A percentile compares a stretch with the other conserved stretches of the same genome.
Evolutionary conservation across 148 eudicot genomes (phyloP).

Genomic region (Spergularia bocconei): DNA sequence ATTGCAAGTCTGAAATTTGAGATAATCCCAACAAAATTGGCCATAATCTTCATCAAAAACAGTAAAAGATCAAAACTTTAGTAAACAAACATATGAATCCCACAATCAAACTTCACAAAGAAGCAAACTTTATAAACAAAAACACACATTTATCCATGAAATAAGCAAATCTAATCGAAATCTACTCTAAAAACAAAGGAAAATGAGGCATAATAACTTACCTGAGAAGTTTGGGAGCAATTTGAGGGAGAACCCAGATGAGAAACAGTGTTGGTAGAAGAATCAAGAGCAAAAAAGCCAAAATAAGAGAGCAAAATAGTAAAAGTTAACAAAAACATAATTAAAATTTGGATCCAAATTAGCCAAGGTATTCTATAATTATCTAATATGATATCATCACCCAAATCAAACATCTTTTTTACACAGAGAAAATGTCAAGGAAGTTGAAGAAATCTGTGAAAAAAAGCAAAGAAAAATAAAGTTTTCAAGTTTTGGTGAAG

Average conservation of each 20-base stretch:
- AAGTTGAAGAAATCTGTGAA: neutral
- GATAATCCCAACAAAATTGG: neutral
- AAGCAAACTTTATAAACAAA: neutral
- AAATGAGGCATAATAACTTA: neutral
- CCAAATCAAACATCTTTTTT: slow-evolving; percentile 36
- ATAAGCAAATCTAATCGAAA: neutral
- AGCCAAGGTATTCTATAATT: slow-evolving; percentile 29
- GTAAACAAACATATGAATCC: neutral
- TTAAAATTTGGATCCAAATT: slow-evolving; percentile 33
- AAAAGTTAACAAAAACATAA: slow-evolving; percentile 29
- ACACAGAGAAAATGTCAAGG: neutral
- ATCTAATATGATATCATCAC: slow-evolving; percentile 22
- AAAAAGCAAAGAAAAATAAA: neutral
- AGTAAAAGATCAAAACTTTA: slow-evolving; percentile 10
- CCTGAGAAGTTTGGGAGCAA: slow-evolving; percentile 24
- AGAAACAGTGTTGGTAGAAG: slow-evolving; percentile 13
- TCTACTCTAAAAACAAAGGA: neutral
- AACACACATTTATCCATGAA: neutral
- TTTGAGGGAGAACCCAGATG: slow-evolving; percentile 6
- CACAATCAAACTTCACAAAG: neutral
- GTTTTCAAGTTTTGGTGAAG: neutral
- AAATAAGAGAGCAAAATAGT: slow-evolving; percentile 29
- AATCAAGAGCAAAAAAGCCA: slow-evolving; percentile 22
- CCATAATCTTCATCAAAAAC: neutral
- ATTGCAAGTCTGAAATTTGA: neutral